Evolutionary conservation across 306 rosid species (phyloP).

Genomic region (Betula pendula): DNA sequence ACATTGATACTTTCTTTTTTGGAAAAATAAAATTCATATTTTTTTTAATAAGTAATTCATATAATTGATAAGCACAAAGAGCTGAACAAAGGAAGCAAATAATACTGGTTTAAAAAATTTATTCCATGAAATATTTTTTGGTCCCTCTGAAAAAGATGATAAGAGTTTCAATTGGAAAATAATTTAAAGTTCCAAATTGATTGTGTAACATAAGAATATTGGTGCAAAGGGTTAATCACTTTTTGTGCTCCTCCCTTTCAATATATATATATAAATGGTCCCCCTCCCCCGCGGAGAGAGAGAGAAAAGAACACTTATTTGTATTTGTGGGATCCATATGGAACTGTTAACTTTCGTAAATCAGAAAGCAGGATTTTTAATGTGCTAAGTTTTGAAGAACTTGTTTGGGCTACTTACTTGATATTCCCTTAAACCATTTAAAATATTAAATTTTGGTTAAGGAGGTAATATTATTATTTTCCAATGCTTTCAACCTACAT

Average conservation of each 20-base stretch:
- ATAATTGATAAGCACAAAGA: background rate
- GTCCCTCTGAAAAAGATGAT: background rate
- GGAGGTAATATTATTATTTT: background rate
- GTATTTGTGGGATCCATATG: background rate
- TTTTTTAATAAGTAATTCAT: too few relatives aligned
- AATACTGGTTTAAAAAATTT: background rate
- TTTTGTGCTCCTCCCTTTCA: too few relatives aligned
- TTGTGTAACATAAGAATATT: too few relatives aligned
- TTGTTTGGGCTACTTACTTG: background rate
- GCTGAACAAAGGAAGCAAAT: background rate
- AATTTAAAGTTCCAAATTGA: too few relatives aligned
- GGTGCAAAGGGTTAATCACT: too few relatives aligned
- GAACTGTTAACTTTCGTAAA: background rate
- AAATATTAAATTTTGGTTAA: background rate
- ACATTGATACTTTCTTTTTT: background rate
- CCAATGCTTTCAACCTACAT: background rate
- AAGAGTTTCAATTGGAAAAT: background rate
- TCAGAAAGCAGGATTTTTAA: background rate
- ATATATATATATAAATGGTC: too few relatives aligned
- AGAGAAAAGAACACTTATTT: too few relatives aligned
- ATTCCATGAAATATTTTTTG: background rate
- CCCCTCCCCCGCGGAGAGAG: too few relatives aligned
- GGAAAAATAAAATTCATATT: background rate
- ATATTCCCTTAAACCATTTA: background rate
- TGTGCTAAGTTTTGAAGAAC: background rate